Percentiles rank a stretch among this genome's conserved stretches.
These are phyloP conservation scores for Beta vulgaris DNA, from an alignment of 148 eudicot genomes.

Conservation along the genomic window DNA sequence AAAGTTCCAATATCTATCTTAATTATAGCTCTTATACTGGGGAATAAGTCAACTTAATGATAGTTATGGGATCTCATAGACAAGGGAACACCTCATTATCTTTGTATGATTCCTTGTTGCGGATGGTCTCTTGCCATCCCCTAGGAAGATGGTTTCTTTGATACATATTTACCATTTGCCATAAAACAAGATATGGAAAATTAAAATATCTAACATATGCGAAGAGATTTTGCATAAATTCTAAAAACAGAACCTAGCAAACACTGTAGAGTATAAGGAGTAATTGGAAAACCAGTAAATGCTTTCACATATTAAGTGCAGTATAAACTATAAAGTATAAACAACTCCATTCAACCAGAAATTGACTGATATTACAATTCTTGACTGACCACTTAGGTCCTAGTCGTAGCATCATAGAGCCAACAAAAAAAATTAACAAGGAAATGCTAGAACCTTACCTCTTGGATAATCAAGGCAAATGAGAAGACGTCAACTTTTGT, in stretches of 20 bases:
- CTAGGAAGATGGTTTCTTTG: background rate
- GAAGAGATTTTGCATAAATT: background rate
- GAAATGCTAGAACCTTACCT: constrained; percentile 43
- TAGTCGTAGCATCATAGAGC: background rate
- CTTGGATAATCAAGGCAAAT: constrained; percentile 85
- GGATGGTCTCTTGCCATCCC: background rate
- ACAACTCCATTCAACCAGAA: background rate
- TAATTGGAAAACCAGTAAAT: background rate
- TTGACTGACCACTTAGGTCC: background rate
- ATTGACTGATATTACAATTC: background rate
- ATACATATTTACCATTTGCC: background rate
- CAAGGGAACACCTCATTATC: background rate
- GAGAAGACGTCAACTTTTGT: constrained; percentile 95
- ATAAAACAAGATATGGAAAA: too few relatives aligned
- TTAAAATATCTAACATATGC: background rate
- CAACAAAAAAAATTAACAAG: background rate
- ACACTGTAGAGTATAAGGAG: too few relatives aligned
- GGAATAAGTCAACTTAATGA: background rate
- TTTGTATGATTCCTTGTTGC: background rate
- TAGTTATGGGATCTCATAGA: background rate
- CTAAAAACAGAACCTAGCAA: background rate
- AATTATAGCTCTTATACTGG: too few relatives aligned
- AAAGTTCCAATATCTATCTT: background rate
- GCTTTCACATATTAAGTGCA: background rate
- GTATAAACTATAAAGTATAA: background rate